Evolutionary conservation across 139 green algal species (phyloP), one percentile per base, ranked within the genome.

Genomic region (Chlorella sp.): DNA sequence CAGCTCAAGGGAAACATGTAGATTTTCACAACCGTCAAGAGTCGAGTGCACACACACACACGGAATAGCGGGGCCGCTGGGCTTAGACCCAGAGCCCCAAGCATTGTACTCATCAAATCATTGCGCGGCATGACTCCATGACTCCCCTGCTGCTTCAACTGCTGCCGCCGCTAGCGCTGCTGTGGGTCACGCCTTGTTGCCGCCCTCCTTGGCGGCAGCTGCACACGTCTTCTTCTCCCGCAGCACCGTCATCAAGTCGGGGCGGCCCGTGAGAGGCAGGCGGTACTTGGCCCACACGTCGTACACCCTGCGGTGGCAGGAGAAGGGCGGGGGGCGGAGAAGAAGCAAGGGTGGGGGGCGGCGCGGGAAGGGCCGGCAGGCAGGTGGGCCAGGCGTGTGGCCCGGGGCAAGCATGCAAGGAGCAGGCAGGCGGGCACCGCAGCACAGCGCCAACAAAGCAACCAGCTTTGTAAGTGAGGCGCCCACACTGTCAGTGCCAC

Each of bases 281-380:
- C 96, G 78, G 87, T 95, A 96, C 86, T 93, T 94, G 28, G 97
- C 97, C 97, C 97, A 99, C 1, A 99, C 71, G 21, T 93, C 91
- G 88, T 99, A 99, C 36, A 99, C 91, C 64, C 93, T 24, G 96
- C 95, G 85, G n/a, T n/a, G 71, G 73, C 40, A 19, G 24, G 28
- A 0, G 64, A 28, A 21, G 36, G 83, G 34, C 34, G 22, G 24
- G 3, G 36, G 83, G 32, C 71, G n/a, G 34, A 28, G 60, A 48
- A n/a, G 60, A 48, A 57, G n/a, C 9, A 1, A 40, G 14, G 16
- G 14, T 42, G 9, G 2, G 21, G n/a, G 15, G 15, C 19, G n/a
- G 75, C 75, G 28, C 32, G 22, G 68, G 9, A 42, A 34, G 30
- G 30, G 75, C 15, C n/a, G 19, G 15, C 75, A 81, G 34, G 18